Evolutionary conservation across 345 rosid species (phyloP).

Genomic region (Lumnitzera littorea): DNA sequence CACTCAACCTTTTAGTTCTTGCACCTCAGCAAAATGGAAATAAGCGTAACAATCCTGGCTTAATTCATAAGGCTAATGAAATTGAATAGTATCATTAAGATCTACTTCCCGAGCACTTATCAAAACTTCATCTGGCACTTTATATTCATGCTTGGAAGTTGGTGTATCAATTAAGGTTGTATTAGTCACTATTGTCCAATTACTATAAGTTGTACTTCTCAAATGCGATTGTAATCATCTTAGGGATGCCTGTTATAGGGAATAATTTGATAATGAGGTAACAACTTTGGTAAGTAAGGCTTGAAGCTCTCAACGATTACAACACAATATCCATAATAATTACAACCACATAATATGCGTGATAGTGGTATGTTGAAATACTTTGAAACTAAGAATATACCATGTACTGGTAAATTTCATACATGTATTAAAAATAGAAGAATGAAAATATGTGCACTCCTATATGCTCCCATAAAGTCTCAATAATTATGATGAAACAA

Average conservation of each 20-base stretch:
- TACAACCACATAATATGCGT: too few species aligned
- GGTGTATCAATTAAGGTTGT: neutral
- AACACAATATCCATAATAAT: too few species aligned
- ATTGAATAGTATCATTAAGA: fast-evolving
- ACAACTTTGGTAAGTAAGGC: too few species aligned
- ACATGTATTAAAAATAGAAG: too few species aligned
- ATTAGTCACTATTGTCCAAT: neutral
- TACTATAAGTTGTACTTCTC: fast-evolving
- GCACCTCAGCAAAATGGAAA: conserved; percentile 18
- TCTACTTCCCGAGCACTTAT: neutral
- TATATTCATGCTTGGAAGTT: neutral
- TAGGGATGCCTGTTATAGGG: neutral
- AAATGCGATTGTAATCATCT: conserved; percentile 2
- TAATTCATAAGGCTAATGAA: neutral
- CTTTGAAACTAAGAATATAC: too few species aligned
- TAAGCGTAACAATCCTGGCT: neutral
- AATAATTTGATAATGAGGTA: neutral
- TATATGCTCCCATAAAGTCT: too few species aligned
- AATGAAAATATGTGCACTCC: too few species aligned
- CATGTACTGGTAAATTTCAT: too few species aligned
- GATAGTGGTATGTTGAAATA: too few species aligned
- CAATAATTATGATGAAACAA: too few species aligned
- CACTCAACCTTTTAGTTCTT: conserved; percentile 9
- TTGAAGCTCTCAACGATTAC: too few species aligned
- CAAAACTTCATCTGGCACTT: conserved; percentile 10